Conservation (phyloP, 768 basidiomycete genomes). For the Tulasnella sp. region DNA sequence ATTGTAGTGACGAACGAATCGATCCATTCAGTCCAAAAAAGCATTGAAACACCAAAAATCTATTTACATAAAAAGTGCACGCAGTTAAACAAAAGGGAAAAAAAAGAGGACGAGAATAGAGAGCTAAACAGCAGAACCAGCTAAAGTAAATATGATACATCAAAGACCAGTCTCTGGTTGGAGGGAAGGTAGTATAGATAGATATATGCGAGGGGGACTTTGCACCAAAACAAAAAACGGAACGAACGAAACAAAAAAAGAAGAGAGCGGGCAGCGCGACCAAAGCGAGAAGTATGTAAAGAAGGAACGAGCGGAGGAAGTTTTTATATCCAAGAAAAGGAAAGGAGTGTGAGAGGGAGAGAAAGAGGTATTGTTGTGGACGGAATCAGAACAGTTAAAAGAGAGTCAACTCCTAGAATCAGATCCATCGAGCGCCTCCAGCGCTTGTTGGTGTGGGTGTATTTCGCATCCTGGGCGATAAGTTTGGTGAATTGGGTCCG, state of each 20-base stretch:
- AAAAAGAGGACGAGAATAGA: neutral
- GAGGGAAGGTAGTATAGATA: neutral
- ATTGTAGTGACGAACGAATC: no score
- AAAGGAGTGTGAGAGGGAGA: neutral
- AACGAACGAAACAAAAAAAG: no score
- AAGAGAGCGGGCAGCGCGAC: neutral
- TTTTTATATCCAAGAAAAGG: slow-evolving; percentile 6
- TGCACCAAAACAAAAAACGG: neutral
- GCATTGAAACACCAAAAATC: neutral
- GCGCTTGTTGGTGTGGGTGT: slow-evolving; percentile 3
- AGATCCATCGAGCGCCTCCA: slow-evolving; percentile 21
- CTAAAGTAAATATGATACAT: slow-evolving; percentile 22
- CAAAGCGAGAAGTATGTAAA: neutral
- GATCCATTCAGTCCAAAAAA: neutral
- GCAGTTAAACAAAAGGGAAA: neutral
- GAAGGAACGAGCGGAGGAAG: neutral
- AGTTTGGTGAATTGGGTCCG: slow-evolving; percentile 8
- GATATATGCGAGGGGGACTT: neutral
- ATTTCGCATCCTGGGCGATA: neutral
- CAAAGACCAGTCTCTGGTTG: slow-evolving; percentile 14
- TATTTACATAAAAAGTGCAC: neutral
- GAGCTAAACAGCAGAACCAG: slow-evolving; percentile 5
- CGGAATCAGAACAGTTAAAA: neutral
- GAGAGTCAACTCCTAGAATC: neutral
- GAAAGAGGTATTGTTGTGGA: slow-evolving; percentile 10